Evolutionary conservation across 2,329 filamentous ascomycete genomes (phyloP).

Genomic region (Hypoxylon sp.): DNA sequence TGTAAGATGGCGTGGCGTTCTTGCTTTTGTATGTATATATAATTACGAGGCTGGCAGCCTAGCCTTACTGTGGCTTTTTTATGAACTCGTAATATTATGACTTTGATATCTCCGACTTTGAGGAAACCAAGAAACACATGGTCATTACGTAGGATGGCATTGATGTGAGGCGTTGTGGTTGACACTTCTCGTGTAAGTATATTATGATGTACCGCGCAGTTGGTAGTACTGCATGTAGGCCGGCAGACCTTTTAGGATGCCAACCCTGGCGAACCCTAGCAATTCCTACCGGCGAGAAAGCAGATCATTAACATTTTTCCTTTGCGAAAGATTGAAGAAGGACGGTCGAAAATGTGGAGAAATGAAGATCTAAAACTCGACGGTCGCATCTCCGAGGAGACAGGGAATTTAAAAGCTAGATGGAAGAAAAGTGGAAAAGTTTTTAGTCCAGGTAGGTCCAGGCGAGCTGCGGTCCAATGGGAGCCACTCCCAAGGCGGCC

Average conservation of each 20-base stretch:
- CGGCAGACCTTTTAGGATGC: slow-evolving; percentile 41
- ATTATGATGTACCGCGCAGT: slow-evolving; percentile 11
- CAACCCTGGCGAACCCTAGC: slow-evolving; percentile 26
- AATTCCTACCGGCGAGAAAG: slow-evolving; percentile 14
- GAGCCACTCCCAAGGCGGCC: slow-evolving; percentile 21
- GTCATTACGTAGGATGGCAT: slow-evolving; percentile 23
- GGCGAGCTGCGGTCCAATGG: slow-evolving; percentile 40
- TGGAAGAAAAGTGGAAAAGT: slow-evolving; percentile 30
- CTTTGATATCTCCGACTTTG: slow-evolving; percentile 16
- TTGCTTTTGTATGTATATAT: slow-evolving; percentile 21
- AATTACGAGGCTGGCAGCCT: slow-evolving; percentile 17
- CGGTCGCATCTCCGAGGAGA: slow-evolving; percentile 52
- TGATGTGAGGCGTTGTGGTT: slow-evolving; percentile 14
- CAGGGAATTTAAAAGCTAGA: slow-evolving; percentile 31
- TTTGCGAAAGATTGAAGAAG: slow-evolving; percentile 26
- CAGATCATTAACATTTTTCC: slow-evolving; percentile 40
- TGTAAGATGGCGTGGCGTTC: slow-evolving; percentile 20
- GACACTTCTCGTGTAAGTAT: slow-evolving; percentile 30
- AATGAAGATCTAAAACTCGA: slow-evolving; percentile 41
- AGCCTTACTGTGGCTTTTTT: slow-evolving; percentile 7
- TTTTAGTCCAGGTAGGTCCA: slow-evolving; percentile 34
- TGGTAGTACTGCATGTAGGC: slow-evolving; percentile 36
- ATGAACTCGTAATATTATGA: slow-evolving; percentile 7
- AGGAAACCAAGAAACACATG: slow-evolving; percentile 29
- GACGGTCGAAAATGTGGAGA: slow-evolving; percentile 39